phyloP scores from a whole-genome alignment of 768 basidiomycete genomes.

The Tulasnella sp. region DNA sequence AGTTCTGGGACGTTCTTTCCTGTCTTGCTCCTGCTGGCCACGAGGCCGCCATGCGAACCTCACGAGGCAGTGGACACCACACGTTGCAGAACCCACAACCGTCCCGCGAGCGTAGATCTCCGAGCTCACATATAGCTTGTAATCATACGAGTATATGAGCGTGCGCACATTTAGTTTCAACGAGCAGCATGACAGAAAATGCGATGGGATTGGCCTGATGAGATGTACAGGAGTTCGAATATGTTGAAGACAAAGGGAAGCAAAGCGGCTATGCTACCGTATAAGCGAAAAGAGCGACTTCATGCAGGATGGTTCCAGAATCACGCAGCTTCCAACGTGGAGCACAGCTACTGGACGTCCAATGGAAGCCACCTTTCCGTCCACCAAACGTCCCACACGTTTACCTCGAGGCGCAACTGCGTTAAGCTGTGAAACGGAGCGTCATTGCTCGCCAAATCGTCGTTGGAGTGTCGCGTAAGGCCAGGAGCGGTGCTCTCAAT shows the following conservation, averaged over 20 bases:
- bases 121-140: not conserved
- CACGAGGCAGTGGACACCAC: not conserved
- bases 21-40: not conserved
- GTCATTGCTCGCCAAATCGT: not conserved
- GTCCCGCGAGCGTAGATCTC: not conserved
- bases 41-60: not conserved
- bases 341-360: not conserved
- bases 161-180: not conserved
- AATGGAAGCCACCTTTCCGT: not conserved
- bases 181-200: not conserved
- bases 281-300: not conserved
- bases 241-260: not conserved
- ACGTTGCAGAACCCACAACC: not conserved
- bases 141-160: not conserved
- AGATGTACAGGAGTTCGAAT: not conserved
- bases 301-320: not conserved
- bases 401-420: not conserved
- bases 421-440: not conserved
- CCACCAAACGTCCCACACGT: not conserved
- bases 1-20: not conserved
- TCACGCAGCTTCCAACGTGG: slow-evolving; percentile 1
- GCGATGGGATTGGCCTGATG: not conserved
- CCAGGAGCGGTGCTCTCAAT: not conserved
- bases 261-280: not conserved
- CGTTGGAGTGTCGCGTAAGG: not conserved